These are phyloP conservation scores for Metarhizium rileyi DNA, from an alignment of 2,329 filamentous ascomycete species.

Conservation along the genomic window DNA sequence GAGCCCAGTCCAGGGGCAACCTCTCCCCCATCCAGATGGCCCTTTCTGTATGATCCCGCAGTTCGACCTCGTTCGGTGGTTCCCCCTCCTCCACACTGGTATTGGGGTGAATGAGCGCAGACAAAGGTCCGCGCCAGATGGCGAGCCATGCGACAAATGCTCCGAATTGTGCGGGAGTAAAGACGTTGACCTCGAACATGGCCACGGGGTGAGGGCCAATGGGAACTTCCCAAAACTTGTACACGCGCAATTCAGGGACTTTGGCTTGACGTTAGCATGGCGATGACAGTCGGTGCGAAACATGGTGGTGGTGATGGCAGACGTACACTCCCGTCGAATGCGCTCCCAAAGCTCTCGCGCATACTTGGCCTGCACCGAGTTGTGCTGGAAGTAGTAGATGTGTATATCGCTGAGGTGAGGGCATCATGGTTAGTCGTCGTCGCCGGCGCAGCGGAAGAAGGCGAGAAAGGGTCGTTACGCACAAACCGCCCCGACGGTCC, in stretches of 20 bases:
- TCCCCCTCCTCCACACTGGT: constrained; percentile 40
- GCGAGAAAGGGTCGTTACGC: constrained; percentile 17
- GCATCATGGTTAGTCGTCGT: background rate
- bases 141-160: constrained; percentile 81
- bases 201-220: constrained; percentile 73
- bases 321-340: constrained; percentile 67
- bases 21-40: constrained; percentile 68
- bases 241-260: constrained; percentile 82
- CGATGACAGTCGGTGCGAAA: background rate
- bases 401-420: constrained; percentile 56
- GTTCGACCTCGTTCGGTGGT: constrained; percentile 20
- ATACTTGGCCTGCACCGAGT: constrained; percentile 52
- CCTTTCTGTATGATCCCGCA: constrained; percentile 53
- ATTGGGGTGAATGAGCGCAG: constrained; percentile 75
- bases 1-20: constrained; percentile 42
- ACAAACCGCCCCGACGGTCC: constrained; percentile 62
- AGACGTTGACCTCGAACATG: constrained; percentile 91
- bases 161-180: constrained; percentile 78
- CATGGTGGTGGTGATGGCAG: background rate
- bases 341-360: constrained; percentile 67
- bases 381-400: constrained; percentile 68
- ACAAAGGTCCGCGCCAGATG: constrained; percentile 71
- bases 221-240: constrained; percentile 65
- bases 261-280: background rate
- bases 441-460: background rate